phyloP scores from a whole-genome alignment of 2,329 filamentous ascomycete genomes.

The Coccinonectria pachysandricola region DNA sequence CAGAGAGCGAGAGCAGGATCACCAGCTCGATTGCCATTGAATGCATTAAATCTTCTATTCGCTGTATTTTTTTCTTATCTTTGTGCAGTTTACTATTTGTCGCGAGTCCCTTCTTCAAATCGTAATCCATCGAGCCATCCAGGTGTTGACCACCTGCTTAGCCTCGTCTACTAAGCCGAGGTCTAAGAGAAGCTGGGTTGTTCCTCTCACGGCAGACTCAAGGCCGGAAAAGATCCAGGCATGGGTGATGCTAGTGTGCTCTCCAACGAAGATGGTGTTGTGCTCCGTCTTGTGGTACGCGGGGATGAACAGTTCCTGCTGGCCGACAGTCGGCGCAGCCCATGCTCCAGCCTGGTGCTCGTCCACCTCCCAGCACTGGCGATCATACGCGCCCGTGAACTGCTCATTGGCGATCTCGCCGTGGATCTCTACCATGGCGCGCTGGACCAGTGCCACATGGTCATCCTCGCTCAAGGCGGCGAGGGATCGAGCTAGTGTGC shows the following conservation, averaged over 20 bases:
- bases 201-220: conserved; percentile 45
- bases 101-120: background rate
- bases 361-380: conserved; percentile 48
- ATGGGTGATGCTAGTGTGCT: conserved; percentile 42
- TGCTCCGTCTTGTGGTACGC: conserved; percentile 51
- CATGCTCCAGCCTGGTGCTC: conserved; percentile 47
- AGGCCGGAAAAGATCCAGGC: conserved; percentile 42
- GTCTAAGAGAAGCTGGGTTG: conserved; percentile 42
- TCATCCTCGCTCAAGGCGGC: conserved; percentile 12
- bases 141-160: conserved; percentile 42
- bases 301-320: conserved; percentile 50
- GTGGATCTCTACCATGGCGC: conserved; percentile 9
- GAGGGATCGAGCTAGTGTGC: conserved; percentile 7
- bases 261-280: conserved; percentile 22
- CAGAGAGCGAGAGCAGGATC: too few relatives aligned
- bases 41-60: too few relatives aligned
- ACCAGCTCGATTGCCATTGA: too few relatives aligned
- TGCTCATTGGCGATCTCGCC: conserved; percentile 37
- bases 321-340: conserved; percentile 38
- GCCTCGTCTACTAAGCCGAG: conserved; percentile 51
- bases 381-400: conserved; percentile 46
- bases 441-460: conserved; percentile 12
- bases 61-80: too few relatives aligned
- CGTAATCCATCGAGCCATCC: conserved; percentile 49
- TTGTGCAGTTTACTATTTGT: background rate